Evolutionary conservation across 2,329 filamentous ascomycete species (phyloP), one percentile per base, ranked within the genome.

Genomic region (Hypoxylon sp.): DNA sequence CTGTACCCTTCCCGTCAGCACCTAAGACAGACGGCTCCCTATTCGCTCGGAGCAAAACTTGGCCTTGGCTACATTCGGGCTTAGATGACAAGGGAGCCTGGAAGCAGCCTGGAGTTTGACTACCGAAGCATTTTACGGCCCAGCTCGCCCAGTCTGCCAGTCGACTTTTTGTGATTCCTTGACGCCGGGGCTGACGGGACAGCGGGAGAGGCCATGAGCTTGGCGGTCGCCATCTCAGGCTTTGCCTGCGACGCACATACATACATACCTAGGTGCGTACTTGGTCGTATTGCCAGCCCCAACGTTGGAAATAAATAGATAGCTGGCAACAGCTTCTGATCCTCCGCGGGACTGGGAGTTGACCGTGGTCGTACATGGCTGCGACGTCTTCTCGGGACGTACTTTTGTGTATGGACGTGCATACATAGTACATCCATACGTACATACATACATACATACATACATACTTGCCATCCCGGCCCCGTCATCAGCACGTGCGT

Each of bases 371-470:
- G 4, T 33, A n/a, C 11, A 3, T 29, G 9, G 3, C 29, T 33
- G 13, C 29, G 15, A 33, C 31, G 17, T 50, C 21, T 49, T 53
- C 48, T 48, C 50, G 47, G 41, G 38, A 48, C 26, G 37, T 21
- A 38, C 54, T 27, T 37, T 37, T 17, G 33, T 26, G 41, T 26
- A 20, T 31, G 51, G 59, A 50, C 52, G 59, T 59, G 59, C 37
- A 53, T n/a, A n/a, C n/a, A n/a, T n/a, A n/a, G n/a, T n/a, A n/a
- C n/a, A n/a, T n/a, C n/a, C n/a, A n/a, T n/a, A n/a, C n/a, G n/a
- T n/a, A n/a, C n/a, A n/a, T n/a, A n/a, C n/a, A n/a, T n/a, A 62
- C 59, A 33, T 59, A 49, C 45, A 33, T 62, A 55, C 50, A 48
- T 38, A 62, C 37, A 17, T 33, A 52, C 35, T 56, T 47, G 48